Base-by-base conservation (phyloP, 306 rosid species). In the Malus orientalis region DNA sequence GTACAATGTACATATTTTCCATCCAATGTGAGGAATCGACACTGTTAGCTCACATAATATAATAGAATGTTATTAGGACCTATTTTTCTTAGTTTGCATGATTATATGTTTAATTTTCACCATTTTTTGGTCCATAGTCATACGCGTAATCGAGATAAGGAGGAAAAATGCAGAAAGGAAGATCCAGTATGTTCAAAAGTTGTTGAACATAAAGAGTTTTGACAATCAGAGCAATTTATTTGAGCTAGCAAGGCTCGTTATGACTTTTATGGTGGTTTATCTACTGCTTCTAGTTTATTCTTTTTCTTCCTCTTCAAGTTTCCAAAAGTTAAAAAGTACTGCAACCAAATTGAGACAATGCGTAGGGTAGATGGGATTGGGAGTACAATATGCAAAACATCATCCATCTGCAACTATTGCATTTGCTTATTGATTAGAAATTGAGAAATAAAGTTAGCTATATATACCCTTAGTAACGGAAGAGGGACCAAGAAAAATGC, bases 141-240 rank as follows among this genome's bases (percentile, higher is more conserved):
- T n/a, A 25, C 30, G 74, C 58, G 36, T 22, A 16, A 40, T 44
- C 36, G 57, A 19, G 55, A 49, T 13, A 12, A 20, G 30, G 19
- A 38, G n/a, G 51, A 14, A 36, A 55, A 40, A 40, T 38, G 67
- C 49, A 29, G 29, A 59, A 47, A 70, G 33, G 23, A 19, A 6
- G 22, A 16, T 53, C 51, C 42, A n/a, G 10, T 33, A 20, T 38
- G 67, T 79, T 71, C 81, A 63, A 76, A 30, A 63, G 84, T 80
- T 19, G 81, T 72, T 76, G 73, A 73, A 18, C 84, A 69, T 38
- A 60, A 79, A 57, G 75, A 69, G 22, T 13, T 62, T 47, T 23
- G 69, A 20, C 47, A 69, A 70, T 38, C 22, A 71, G 11, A 32
- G 36, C 74, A 42, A 55, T 70, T 40, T 14, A 13, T 30, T 32